Base-by-base conservation (phyloP, 495 filamentous ascomycete genomes). In the Wilcoxina mikolae region DNA sequence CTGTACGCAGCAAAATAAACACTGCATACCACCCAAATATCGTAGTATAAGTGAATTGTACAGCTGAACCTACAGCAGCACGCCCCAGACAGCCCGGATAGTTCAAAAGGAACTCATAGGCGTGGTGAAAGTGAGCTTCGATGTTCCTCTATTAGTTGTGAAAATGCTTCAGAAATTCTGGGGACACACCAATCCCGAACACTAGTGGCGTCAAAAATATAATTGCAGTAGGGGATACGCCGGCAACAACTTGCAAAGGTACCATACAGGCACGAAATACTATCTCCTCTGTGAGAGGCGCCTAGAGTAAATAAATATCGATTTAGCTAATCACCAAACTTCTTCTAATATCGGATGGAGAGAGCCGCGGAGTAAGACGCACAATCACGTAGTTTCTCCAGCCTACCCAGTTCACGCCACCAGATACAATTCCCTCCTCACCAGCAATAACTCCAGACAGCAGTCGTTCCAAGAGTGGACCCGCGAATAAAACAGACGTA, bases 11-110 rank as follows among this genome's bases (percentile, higher is more conserved):
- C 59, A 83, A 95, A n/a, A 95, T 29, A 59, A 96, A 98, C 2
- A 84, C 84, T 0, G 87, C 89, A 70, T 78, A 95, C 71, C 85
- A 89, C 44, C 91, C 91, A 58, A 98, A 98, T 23, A 96, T 65
- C 17, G 87, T 87, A 3, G 91, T 96, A 65, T 93, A 98, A n/a
- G 75, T 72, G 60, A 98, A 82, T 65, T 98, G 91, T 57, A 95
- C 76, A 18, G 87, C 38, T 0, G 84, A 84, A 42, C 86, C 79
- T 3, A 85, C 56, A 0, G 89, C 53, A 3, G 79, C 80, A 1
- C 72, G 71, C 3, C 73, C 38, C 11, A 77, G 58, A 3, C 83
- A 74, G 1, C 81, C 79, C 15, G 90, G 87, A 62, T 94, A 78
- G 0, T 81, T 83, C 9, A 94, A 71, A 27, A 80, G 78, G 71